Evolutionary conservation across 352 stramenopile genomes (phyloP), one percentile per base, ranked within the genome.

Genomic region (Globisporangium sylvaticum): DNA sequence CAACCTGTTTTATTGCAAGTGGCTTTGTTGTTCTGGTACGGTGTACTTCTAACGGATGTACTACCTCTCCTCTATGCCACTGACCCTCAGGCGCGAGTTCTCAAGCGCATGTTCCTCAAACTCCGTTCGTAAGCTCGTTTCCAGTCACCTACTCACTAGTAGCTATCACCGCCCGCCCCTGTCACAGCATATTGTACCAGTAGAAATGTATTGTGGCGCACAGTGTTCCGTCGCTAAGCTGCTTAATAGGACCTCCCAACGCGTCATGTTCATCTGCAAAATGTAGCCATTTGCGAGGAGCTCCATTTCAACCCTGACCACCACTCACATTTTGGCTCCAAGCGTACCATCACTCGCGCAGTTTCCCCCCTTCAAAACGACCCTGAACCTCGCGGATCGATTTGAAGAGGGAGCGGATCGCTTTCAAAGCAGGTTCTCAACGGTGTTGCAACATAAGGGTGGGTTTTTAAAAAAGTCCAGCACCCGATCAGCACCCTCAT

Each of bases 101-200:
- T 98, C 57, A 98, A 98, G 80, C 87, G 89, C 48, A 94, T 98
- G 24, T 98, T 98, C 74, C 83, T 98, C 58, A 97, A 95, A 66
- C 70, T 98, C 14, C 86, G 87, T 32, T 94, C 86, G 12, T 93
- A 82, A 58, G 32, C 29, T 42, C 54, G 3, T 29, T 55, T 29
- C 10, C 10, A 55, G 22, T 24, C 10, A 29, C 3, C 48, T 1
- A 12, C 42, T n/a, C n/a, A n/a, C n/a, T 50, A 8, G 31, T 12
- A 24, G 18, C 18, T 50, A n/a, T 8, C 42, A 22, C 18, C 20
- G 6, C n/a, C n/a, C n/a, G 18, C 18, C 18, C 39, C 39, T 48
- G 15, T 9, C 10, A 10, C 34, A 42, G 0, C 34, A 15, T 4
- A 15, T 42, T 10, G 2, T 42, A 42, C 9, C 34, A 14, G 12